Percentiles rank a stretch among this genome's conserved stretches.
phyloP scores from a whole-genome alignment of 2,329 filamentous ascomycete genomes.

The Macrophomina tecta region DNA sequence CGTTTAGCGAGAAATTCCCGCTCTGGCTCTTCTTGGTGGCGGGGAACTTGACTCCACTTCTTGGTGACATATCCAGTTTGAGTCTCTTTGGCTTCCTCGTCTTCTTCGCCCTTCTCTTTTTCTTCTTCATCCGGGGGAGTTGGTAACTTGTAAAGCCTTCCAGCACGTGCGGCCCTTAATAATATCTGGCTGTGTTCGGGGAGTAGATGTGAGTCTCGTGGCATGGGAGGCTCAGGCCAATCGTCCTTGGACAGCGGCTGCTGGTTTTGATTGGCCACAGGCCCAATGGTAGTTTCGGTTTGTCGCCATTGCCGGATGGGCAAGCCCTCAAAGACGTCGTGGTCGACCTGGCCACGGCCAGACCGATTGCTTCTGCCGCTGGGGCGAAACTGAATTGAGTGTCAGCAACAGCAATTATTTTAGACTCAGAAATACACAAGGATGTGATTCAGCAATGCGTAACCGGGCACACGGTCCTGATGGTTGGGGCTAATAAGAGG shows the following conservation, averaged over 20 bases:
- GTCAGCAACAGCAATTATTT: conserved; percentile 11
- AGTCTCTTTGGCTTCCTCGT: conserved; percentile 49
- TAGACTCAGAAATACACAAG: neutral
- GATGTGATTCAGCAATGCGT: neutral
- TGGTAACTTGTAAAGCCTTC: conserved; percentile 75
- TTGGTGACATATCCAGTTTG: conserved; percentile 61
- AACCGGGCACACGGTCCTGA: neutral
- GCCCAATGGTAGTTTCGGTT: conserved; percentile 68
- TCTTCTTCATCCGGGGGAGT: conserved; percentile 69
- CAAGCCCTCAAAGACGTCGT: conserved; percentile 74
- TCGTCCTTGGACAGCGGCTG: conserved; percentile 55
- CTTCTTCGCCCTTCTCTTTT: conserved; percentile 53
- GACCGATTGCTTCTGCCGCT: conserved; percentile 64
- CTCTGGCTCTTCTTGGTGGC: conserved; percentile 63
- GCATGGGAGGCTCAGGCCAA: conserved; percentile 86
- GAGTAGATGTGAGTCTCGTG: conserved; percentile 80
- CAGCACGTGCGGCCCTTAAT: conserved; percentile 79
- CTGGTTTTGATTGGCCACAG: conserved; percentile 64
- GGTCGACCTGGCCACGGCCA: conserved; percentile 64
- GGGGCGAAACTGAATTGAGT: conserved; percentile 56
- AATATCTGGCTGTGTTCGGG: conserved; percentile 82
- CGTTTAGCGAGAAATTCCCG: conserved; percentile 68
- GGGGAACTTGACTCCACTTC: conserved; percentile 64
- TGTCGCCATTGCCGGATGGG: conserved; percentile 91
- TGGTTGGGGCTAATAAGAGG: too few species aligned